Evolutionary conservation across 2,329 filamentous ascomycete species (phyloP).

Genomic region (Fusarium bulbicola): DNA sequence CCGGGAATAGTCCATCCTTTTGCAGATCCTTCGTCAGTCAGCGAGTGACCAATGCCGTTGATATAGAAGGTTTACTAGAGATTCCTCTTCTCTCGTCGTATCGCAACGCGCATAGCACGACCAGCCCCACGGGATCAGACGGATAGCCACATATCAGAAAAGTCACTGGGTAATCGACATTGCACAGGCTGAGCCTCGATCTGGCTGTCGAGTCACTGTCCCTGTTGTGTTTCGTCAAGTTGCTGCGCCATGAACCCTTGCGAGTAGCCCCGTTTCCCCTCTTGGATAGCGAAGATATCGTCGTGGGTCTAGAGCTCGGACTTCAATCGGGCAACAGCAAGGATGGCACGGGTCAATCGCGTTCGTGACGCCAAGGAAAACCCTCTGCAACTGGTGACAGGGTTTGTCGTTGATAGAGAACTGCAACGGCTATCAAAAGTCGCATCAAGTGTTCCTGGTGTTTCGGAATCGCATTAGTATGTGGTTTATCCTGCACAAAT

Average conservation of each 20-base stretch:
- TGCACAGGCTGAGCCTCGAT: constrained; percentile 7
- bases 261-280: constrained; percentile 19
- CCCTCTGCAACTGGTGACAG: neutral
- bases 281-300: constrained; percentile 23
- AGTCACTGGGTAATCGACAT: constrained; percentile 29
- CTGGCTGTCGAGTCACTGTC: constrained; percentile 1
- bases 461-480: constrained; percentile 4
- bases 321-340: constrained; percentile 31
- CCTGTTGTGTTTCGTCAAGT: neutral
- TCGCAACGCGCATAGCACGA: neutral
- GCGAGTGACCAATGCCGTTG: constrained; percentile 15
- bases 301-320: constrained; percentile 31
- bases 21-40: constrained; percentile 29
- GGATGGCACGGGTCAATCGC: constrained; percentile 21
- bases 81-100: constrained; percentile 16
- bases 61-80: constrained; percentile 16
- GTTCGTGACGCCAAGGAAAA: constrained; percentile 14
- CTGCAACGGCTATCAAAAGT: constrained; percentile 11
- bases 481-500: neutral
- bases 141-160: constrained; percentile 33
- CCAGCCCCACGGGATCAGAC: constrained; percentile 24
- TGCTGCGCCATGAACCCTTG: constrained; percentile 20
- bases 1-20: constrained; percentile 19
- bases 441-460: constrained; percentile 9
- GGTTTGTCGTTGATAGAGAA: constrained; percentile 9